Evolutionary conservation across 1,284 basidiomycete genomes (phyloP).

Genomic region (Ceratobasidium sp.): DNA sequence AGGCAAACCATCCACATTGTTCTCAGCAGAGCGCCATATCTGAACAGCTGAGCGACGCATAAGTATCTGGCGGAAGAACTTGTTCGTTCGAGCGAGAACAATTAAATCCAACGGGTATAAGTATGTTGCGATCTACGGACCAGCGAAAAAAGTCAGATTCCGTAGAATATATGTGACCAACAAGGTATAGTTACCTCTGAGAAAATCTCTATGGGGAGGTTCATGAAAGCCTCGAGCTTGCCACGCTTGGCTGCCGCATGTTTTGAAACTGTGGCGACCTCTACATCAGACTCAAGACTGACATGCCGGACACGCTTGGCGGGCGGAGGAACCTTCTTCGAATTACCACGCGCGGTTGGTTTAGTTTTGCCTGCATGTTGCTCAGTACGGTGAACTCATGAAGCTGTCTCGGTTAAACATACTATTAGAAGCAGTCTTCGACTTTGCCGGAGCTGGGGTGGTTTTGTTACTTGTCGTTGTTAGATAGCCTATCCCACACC

Average conservation of each 20-base stretch:
- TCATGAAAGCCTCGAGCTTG: conserved; percentile 22
- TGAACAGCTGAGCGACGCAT: conserved; percentile 26
- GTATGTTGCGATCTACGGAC: conserved; percentile 29
- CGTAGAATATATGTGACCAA: background rate
- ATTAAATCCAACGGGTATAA: conserved; percentile 43
- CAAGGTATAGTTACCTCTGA: background rate
- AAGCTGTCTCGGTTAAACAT: background rate
- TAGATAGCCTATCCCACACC: too few relatives aligned
- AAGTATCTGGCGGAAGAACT: conserved; percentile 39
- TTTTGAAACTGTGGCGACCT: background rate
- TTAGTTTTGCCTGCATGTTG: background rate
- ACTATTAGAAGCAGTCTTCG: background rate
- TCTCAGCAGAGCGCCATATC: conserved; percentile 29
- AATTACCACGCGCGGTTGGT: background rate
- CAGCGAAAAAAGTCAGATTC: background rate
- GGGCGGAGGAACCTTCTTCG: background rate
- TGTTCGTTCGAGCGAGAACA: conserved; percentile 38
- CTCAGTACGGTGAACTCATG: background rate
- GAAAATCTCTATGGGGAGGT: conserved; percentile 31
- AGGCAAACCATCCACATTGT: conserved; percentile 19
- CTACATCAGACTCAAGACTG: background rate
- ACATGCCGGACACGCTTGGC: conserved; percentile 10
- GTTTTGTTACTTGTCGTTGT: too few relatives aligned
- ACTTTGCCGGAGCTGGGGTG: too few relatives aligned
- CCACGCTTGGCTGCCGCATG: conserved; percentile 4